Percentiles rank a stretch among this genome's conserved stretches.
Evolutionary conservation across 1,139 yeast species (phyloP).

Genomic region (Pichia sp.): DNA sequence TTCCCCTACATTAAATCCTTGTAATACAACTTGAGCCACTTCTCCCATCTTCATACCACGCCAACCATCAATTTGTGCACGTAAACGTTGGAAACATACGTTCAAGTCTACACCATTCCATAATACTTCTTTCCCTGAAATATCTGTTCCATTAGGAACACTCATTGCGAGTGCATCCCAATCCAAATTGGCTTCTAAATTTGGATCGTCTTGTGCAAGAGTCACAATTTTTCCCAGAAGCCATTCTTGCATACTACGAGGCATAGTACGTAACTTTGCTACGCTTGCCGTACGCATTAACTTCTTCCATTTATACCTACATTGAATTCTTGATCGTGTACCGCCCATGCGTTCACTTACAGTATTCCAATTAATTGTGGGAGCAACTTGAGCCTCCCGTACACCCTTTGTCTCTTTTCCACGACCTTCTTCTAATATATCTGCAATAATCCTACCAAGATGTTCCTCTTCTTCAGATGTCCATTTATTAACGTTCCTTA

Average conservation of each 20-base stretch:
- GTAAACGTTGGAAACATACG: conserved; percentile 40
- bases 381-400: conserved; percentile 16
- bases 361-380: conserved; percentile 76
- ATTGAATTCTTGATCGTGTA: conserved; percentile 81
- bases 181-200: conserved; percentile 38
- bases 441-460: conserved; percentile 50
- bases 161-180: conserved; percentile 54
- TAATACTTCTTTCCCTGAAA: neutral
- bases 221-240: conserved; percentile 42
- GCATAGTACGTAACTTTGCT: conserved; percentile 45
- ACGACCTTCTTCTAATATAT: conserved; percentile 30
- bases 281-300: conserved; percentile 55
- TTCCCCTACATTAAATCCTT: too few species aligned
- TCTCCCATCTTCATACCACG: conserved; percentile 37
- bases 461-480: conserved; percentile 60
- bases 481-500: conserved; percentile 76
- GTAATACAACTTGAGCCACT: too few species aligned
- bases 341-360: conserved; percentile 76
- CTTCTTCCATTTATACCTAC: conserved; percentile 92
- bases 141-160: too few species aligned
- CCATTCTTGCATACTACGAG: conserved; percentile 50
- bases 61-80: conserved; percentile 34
- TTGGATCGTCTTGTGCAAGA: conserved; percentile 24
- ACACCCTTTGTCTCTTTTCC: neutral
- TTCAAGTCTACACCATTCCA: conserved; percentile 45